Conservation (phyloP, 768 basidiomycete genomes). For the Pleurotus pulmonarius region DNA sequence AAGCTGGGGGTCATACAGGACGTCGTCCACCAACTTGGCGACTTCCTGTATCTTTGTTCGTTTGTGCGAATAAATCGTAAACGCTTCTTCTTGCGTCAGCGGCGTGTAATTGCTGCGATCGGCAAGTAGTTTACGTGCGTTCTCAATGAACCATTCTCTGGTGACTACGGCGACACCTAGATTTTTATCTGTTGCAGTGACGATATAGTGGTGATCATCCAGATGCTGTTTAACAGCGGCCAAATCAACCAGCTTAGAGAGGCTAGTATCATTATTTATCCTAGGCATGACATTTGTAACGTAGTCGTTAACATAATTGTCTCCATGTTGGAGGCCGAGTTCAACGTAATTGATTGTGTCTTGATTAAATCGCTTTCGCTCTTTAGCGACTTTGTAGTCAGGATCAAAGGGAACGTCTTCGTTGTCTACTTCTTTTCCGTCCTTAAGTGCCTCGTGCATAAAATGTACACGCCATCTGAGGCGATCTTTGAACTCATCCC, state of each 20-base stretch:
- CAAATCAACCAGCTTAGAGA: conserved; percentile 7
- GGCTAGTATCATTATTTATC: not conserved
- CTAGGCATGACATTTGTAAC: not conserved
- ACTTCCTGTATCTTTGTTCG: conserved; percentile 4
- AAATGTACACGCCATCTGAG: conserved; percentile 13
- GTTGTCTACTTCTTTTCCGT: not conserved
- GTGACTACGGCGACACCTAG: conserved; percentile 18
- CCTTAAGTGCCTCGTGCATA: not conserved
- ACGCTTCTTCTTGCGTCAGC: not conserved
- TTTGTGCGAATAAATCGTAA: not conserved
- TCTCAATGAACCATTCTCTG: conserved; percentile 19
- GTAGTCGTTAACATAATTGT: conserved; percentile 10
- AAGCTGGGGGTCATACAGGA: not conserved
- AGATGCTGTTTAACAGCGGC: conserved; percentile 12
- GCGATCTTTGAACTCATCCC: conserved; percentile 16
- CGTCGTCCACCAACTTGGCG: not conserved
- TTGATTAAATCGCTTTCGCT: not conserved
- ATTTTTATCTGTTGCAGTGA: conserved; percentile 23
- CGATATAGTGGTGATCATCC: conserved; percentile 15
- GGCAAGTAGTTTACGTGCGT: conserved; percentile 8
- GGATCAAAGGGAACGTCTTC: conserved; percentile 15
- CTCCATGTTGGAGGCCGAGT: conserved; percentile 11
- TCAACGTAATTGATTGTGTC: conserved; percentile 15
- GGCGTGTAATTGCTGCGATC: conserved; percentile 9
- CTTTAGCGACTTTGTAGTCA: conserved; percentile 16